A percentile compares a stretch with the other conserved stretches of the same genome.
phyloP scores from a whole-genome alignment of 2,329 filamentous ascomycete genomes.

The Thielaviopsis ethacetica region DNA sequence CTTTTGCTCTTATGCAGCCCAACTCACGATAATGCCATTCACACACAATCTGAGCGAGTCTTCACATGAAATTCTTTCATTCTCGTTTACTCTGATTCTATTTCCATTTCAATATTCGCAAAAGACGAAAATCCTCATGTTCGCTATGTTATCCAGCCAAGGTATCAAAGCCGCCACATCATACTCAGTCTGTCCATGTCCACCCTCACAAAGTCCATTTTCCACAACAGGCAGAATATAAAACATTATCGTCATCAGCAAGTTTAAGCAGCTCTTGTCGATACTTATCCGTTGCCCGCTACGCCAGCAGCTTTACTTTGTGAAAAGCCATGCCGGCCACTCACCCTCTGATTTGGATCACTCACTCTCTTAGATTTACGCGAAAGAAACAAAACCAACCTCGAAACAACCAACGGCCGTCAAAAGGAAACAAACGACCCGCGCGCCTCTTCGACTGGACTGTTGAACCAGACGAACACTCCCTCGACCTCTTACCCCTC shows the following conservation, averaged over 20 bases:
- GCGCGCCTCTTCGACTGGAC: background rate
- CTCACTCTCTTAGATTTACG: background rate
- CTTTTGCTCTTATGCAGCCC: no score
- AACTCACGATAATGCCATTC: no score
- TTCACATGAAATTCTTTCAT: background rate
- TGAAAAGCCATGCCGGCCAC: background rate
- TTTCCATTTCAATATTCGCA: background rate
- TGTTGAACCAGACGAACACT: background rate
- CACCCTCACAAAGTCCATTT: conserved; percentile 3
- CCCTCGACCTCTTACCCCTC: background rate
- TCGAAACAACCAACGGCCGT: background rate
- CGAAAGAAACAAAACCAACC: background rate
- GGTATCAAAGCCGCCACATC: background rate
- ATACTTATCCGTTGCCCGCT: background rate
- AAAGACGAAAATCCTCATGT: background rate
- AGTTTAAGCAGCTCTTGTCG: background rate
- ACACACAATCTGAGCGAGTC: background rate
- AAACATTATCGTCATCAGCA: background rate
- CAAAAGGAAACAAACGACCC: background rate
- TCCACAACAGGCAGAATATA: background rate
- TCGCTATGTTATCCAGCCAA: background rate
- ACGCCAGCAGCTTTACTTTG: background rate
- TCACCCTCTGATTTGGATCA: background rate
- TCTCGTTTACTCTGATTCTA: conserved; percentile 1
- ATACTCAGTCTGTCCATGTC: conserved; percentile 8